phyloP scores from a whole-genome alignment of 2,329 filamentous ascomycete species.

The Phoma herbarum region DNA sequence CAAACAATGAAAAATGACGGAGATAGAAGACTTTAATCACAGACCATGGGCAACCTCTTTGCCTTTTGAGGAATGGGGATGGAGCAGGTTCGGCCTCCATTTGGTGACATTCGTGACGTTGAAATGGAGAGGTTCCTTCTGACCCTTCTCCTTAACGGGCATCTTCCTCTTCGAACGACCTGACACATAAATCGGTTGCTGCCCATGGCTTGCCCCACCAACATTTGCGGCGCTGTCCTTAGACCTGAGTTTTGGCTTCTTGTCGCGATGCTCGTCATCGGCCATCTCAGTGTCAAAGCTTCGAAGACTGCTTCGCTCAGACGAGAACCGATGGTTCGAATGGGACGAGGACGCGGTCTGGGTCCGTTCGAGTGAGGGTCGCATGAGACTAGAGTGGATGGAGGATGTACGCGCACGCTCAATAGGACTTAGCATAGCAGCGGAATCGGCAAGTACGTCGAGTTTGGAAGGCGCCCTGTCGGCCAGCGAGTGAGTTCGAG shows the following conservation, averaged over 20 bases:
- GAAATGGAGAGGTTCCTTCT: constrained; percentile 52
- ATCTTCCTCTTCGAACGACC: constrained; percentile 55
- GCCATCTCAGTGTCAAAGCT: constrained; percentile 50
- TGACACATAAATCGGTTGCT: constrained; percentile 50
- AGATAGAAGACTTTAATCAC: constrained; percentile 10
- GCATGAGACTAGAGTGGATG: constrained; percentile 15
- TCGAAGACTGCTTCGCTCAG: constrained; percentile 48
- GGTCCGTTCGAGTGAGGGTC: constrained; percentile 19
- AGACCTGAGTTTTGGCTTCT: constrained; percentile 51
- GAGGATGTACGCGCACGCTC: constrained; percentile 40
- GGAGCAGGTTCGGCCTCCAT: constrained; percentile 45
- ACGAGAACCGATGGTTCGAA: constrained; percentile 40
- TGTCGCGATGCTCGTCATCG: constrained; percentile 52
- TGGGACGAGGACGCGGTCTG: constrained; percentile 23
- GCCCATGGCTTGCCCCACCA: constrained; percentile 33
- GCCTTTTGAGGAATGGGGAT: constrained; percentile 48
- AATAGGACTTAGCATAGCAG: constrained; percentile 47
- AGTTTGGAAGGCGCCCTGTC: constrained; percentile 50
- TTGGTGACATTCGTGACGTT: constrained; percentile 49
- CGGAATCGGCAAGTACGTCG: constrained; percentile 51
- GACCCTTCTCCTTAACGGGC: constrained; percentile 49
- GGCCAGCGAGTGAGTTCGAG: constrained; percentile 51
- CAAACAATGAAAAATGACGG: neutral
- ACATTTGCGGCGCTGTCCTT: constrained; percentile 49
- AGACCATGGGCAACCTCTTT: constrained; percentile 43